Conservation (phyloP, 768 basidiomycete species). For the Tulasnella sp. region DNA sequence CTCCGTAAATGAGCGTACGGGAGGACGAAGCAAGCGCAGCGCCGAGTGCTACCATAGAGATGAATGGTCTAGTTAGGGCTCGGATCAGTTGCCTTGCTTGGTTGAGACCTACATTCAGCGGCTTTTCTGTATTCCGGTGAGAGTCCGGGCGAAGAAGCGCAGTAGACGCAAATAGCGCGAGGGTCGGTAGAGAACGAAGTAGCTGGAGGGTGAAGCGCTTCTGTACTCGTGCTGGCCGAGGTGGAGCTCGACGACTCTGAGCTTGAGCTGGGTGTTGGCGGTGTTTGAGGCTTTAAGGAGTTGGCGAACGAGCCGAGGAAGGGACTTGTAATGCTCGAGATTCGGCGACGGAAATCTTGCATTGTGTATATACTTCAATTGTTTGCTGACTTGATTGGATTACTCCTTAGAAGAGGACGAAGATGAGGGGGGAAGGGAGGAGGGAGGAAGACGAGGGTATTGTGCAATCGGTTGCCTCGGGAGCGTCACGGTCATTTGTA, state of each 20-base stretch:
- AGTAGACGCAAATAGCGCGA: constrained; percentile 44
- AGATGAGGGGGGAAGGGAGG: not conserved
- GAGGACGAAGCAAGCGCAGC: constrained; percentile 49
- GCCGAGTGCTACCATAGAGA: constrained; percentile 50
- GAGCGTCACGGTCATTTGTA: too few relatives aligned
- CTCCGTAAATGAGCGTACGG: constrained; percentile 72
- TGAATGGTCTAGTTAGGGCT: not conserved
- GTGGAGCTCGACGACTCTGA: not conserved
- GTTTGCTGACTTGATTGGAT: too few relatives aligned
- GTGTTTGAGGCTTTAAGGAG: not conserved
- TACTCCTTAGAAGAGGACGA: not conserved
- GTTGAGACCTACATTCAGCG: constrained; percentile 47
- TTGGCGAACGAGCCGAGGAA: not conserved
- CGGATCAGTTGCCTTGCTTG: too few relatives aligned
- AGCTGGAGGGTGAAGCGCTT: not conserved
- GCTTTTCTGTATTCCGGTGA: constrained; percentile 50
- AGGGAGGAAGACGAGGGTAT: not conserved
- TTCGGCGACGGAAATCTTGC: not conserved
- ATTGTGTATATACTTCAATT: too few relatives aligned
- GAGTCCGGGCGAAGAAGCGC: constrained; percentile 63
- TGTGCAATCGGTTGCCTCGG: too few relatives aligned
- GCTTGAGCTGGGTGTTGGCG: not conserved
- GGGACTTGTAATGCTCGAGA: not conserved
- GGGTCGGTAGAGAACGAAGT: not conserved
- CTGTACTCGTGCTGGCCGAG: not conserved